Evolutionary conservation across 2,329 filamentous ascomycete species (phyloP), one percentile per base, ranked within the genome.

Genomic region (Alternaria sp.): DNA sequence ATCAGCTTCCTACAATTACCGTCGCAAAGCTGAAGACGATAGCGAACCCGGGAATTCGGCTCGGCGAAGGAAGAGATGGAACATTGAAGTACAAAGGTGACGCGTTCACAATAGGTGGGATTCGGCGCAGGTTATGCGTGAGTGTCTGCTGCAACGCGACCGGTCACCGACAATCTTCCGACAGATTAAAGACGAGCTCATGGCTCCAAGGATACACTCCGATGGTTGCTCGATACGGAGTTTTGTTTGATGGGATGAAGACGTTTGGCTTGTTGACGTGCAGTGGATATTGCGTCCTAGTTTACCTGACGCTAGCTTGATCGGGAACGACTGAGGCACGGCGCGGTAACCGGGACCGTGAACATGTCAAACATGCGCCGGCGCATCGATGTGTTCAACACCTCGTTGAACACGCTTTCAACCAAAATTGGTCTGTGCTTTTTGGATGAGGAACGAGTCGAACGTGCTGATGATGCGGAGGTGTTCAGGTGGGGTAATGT

Each of bases 401-500:
- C 46, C 43, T 43, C 20, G 9, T 44, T 16, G 30, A 45, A 27
- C 5, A 11, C 41, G 18, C 38, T 22, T 22, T 32, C 12, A 43
- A 12, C 8, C 36, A n/a, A 12, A 16, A 9, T 41, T 34, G 50
- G 50, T 38, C 14, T 5, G 51, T 34, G 27, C 32, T 18, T 22
- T 40, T 9, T 46, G 40, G 60, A 28, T 50, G 20, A n/a, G 11
- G 45, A 54, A 57, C 43, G 62, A 60, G 45, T 54, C 54, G 59
- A 54, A 41, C 34, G 44, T 36, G 50, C 45, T 30, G 41, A 50
- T 27, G 50, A 45, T 55, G 54, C 30, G 45, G 55, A 52, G 49
- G 46, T 38, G 32, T 38, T 25, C 14, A 56, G 16, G 59, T 65
- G 59, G 64, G 58, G 61, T 64, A 59, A 41, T 30, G 43, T 56